Evolutionary conservation across 345 rosid genomes (phyloP).

Genomic region (Zanthoxylum bungeanum): DNA sequence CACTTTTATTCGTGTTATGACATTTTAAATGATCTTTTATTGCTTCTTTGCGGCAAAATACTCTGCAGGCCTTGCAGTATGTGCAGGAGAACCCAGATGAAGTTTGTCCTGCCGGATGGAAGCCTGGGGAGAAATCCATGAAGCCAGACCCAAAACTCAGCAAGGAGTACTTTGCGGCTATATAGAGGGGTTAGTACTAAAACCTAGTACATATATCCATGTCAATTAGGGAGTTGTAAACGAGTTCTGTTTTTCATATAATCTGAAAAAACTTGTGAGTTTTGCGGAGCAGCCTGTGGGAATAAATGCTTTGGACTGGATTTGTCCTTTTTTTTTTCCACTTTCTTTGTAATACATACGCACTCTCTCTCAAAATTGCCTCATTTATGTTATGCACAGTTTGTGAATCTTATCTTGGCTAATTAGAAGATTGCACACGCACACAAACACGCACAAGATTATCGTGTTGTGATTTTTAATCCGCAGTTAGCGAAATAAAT

Average conservation of each 20-base stretch:
- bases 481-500: neutral
- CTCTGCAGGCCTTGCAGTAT: slow-evolving; percentile 80
- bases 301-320: slow-evolving; percentile 11
- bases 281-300: slow-evolving; percentile 2
- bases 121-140: slow-evolving; percentile 97
- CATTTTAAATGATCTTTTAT: slow-evolving; percentile 3
- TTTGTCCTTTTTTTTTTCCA: neutral
- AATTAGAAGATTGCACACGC: no score
- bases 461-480: neutral
- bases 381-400: no score
- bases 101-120: slow-evolving; percentile 99
- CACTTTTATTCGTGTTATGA: neutral
- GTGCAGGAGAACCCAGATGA: slow-evolving; percentile 98
- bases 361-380: neutral
- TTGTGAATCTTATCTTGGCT: neutral
- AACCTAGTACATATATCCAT: neutral
- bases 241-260: slow-evolving; percentile 9
- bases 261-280: neutral
- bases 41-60: neutral
- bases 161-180: slow-evolving; percentile 84
- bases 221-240: slow-evolving; percentile 11
- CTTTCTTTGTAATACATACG: neutral
- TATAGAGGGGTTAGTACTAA: slow-evolving; percentile 19
- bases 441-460: neutral
- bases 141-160: slow-evolving; percentile 95